Base-by-base conservation (phyloP, 371 early-diverging fungal species). In the Phascolomyces articulosus region DNA sequence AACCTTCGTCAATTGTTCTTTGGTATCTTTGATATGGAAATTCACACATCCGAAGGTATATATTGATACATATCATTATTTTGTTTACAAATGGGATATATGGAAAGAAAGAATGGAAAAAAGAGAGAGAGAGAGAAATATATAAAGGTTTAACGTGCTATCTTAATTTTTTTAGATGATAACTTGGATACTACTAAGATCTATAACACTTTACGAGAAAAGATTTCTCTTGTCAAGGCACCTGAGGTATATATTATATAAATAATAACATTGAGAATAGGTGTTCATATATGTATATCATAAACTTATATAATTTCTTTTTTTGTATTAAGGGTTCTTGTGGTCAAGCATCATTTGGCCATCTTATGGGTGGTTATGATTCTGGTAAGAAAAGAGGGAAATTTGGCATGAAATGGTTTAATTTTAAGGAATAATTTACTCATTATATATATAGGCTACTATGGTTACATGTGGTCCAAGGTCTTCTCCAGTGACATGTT, bases 401-500 rank as follows among this genome's bases (percentile, higher is more conserved):
- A n/a, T n/a, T n/a, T n/a, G n/a, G n/a, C n/a, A n/a, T n/a, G n/a
- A n/a, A n/a, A n/a, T n/a, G n/a, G n/a, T n/a, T n/a, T n/a, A n/a
- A n/a, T n/a, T n/a, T n/a, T n/a, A n/a, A n/a, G n/a, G n/a, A n/a
- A n/a, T n/a, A n/a, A n/a, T n/a, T n/a, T n/a, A n/a, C n/a, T n/a
- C n/a, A n/a, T n/a, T n/a, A n/a, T n/a, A n/a, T n/a, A n/a, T n/a
- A n/a, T n/a, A n/a, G 82, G 78, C 18, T 85, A 85, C 59, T 87
- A 85, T 60, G 86, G 86, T 18, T 80, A 80, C 56, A 75, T 93
- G 71, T 95, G 93, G 91, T 86, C 89, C 15, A 87, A 91, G 74
- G 94, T 95, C 55, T 93, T 89, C 69, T 89, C 93, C 1, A 90
- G 91, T 28, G 96, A 95, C 65, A 92, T 96, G 88, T 96, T 83